A percentile compares a stretch with the other conserved stretches of the same genome.
Evolutionary conservation across 2,329 filamentous ascomycete genomes (phyloP).

Genomic region (Pseudovirgaria hyperparasitica): DNA sequence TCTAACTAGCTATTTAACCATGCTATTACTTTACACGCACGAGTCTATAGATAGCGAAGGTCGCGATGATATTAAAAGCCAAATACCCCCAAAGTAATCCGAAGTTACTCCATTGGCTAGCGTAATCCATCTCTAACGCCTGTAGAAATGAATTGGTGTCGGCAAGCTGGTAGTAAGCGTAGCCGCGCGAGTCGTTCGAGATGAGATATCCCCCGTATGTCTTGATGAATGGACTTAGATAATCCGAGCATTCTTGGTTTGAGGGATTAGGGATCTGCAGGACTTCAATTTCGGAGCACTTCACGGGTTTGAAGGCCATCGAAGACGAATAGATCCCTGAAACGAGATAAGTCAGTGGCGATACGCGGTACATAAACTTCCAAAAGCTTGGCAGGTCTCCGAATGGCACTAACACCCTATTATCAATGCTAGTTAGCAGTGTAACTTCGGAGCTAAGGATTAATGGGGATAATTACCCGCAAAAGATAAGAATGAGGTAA

Average conservation of each 20-base stretch:
- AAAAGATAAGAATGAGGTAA: constrained; percentile 9
- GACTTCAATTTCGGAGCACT: constrained; percentile 28
- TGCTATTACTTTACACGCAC: too few species aligned
- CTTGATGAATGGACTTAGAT: constrained; percentile 26
- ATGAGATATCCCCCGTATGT: constrained; percentile 27
- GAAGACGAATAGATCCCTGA: constrained; percentile 16
- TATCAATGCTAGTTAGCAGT: too few species aligned
- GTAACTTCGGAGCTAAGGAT: too few species aligned
- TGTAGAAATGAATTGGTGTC: constrained; percentile 21
- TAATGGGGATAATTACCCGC: too few species aligned
- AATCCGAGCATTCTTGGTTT: constrained; percentile 23
- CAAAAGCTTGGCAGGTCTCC: constrained; percentile 59
- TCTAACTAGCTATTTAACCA: too few species aligned
- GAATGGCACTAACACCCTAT: too few species aligned
- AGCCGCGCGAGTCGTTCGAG: constrained; percentile 26
- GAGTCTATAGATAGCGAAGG: constrained; percentile 42
- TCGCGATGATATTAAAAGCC: constrained; percentile 31
- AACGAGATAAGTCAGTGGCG: constrained; percentile 50
- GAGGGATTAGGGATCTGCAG: constrained; percentile 18
- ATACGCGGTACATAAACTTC: constrained; percentile 58
- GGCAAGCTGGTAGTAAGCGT: constrained; percentile 32
- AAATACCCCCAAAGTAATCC: constrained; percentile 22
- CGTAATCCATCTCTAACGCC: constrained; percentile 20
- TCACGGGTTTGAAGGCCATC: constrained; percentile 32
- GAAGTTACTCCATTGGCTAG: constrained; percentile 31